Evolutionary conservation across 441 rosid genomes (phyloP).

Genomic region (Omphalea diandra): DNA sequence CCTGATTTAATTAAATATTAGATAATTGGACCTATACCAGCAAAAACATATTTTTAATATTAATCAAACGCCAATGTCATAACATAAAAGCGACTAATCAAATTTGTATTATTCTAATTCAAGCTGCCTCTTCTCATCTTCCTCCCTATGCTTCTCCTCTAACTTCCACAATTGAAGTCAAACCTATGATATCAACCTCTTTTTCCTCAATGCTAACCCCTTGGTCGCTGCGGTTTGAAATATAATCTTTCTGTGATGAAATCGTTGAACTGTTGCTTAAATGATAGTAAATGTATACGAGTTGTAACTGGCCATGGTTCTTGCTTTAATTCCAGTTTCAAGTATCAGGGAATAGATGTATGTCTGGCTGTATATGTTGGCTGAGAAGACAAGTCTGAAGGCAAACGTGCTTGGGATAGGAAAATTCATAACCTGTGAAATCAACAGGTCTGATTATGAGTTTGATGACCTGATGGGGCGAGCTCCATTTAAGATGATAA

Average conservation of each 20-base stretch:
- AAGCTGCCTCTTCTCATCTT: conserved; percentile 31
- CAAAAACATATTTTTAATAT: conserved; percentile 15
- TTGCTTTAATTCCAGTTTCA: conserved; percentile 10
- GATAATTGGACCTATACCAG: conserved; percentile 24
- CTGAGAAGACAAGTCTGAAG: not conserved
- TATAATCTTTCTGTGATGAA: conserved; percentile 5
- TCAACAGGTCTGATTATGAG: conserved; percentile 28
- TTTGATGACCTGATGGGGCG: conserved; percentile 41
- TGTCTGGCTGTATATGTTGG: not conserved
- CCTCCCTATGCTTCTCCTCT: conserved; percentile 28
- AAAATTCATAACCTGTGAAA: conserved; percentile 5
- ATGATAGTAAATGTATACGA: not conserved
- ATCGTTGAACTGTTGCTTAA: conserved; percentile 6
- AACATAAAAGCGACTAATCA: conserved; percentile 27
- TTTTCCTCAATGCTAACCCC: conserved; percentile 28
- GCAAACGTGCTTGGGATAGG: not conserved
- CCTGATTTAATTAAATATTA: conserved; percentile 8
- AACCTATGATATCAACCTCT: conserved; percentile 32
- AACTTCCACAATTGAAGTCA: conserved; percentile 48
- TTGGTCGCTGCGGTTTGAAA: conserved; percentile 6
- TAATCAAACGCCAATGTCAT: conserved; percentile 24
- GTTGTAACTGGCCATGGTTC: not conserved
- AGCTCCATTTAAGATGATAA: conserved; percentile 42
- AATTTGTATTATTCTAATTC: conserved; percentile 38
- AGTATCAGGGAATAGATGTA: not conserved